phyloP scores from a whole-genome alignment of 2,329 filamentous ascomycete genomes.

The Thermomyces lanuginosus region DNA sequence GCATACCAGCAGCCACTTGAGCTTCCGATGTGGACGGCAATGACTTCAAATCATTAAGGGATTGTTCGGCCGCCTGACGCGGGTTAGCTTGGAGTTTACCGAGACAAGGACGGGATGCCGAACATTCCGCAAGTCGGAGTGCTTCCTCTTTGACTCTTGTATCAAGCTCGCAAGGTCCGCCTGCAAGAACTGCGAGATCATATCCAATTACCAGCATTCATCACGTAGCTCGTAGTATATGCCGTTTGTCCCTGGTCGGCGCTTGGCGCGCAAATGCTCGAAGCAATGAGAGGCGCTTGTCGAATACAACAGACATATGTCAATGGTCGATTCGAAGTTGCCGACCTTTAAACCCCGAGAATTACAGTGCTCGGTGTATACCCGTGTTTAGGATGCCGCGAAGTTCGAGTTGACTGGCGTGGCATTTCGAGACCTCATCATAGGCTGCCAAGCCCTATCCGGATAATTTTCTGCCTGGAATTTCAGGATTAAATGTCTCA shows the following conservation, averaged over 20 bases:
- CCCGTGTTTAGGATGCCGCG: too few relatives aligned
- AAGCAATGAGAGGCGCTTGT: too few relatives aligned
- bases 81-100: conserved; percentile 12
- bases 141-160: conserved; percentile 89
- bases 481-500: too few relatives aligned
- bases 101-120: conserved; percentile 5
- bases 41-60: conserved; percentile 70
- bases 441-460: too few relatives aligned
- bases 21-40: conserved; percentile 59
- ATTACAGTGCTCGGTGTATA: too few relatives aligned
- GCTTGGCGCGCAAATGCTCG: conserved; percentile 2
- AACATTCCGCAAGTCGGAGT: conserved; percentile 67
- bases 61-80: conserved; percentile 75
- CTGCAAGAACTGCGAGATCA: conserved; percentile 81
- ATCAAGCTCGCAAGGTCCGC: conserved; percentile 80
- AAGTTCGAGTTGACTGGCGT: too few relatives aligned
- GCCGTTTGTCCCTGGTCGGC: conserved; percentile 3
- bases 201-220: conserved; percentile 33
- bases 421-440: too few relatives aligned
- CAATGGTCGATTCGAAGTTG: too few relatives aligned
- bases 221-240: too few relatives aligned
- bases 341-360: too few relatives aligned
- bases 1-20: conserved; percentile 52
- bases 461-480: too few relatives aligned
- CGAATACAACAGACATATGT: too few relatives aligned